Evolutionary conservation across 1,284 basidiomycete species (phyloP), one percentile per base, ranked within the genome.

Genomic region (Rugosomyces carneus): DNA sequence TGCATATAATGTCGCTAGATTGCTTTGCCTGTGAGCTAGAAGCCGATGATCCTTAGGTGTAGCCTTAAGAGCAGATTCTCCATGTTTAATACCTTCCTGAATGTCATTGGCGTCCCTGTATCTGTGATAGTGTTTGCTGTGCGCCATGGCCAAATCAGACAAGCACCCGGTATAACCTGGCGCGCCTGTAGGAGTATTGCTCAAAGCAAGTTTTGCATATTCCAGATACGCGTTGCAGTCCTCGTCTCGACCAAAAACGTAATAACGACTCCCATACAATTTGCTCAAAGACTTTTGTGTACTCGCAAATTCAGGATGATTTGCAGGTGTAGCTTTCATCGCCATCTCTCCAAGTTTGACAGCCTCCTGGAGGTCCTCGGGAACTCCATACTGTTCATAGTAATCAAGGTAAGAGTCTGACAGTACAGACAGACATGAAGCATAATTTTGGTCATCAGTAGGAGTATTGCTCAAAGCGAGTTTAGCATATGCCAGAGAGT

Each of bases 351-450:
- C 13, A 11, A 10, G 27, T 18, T 29, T 16, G n/a, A 45, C 13
- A 8, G 44, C 44, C 27, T 23, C 16, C 13, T 45, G 5, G 10
- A 45, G 24, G 20, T 45, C 44, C 11, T 29, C 27, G n/a, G 32
- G 16, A 39, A 38, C 10, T 5, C 44, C 37, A 29, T 20, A 27
- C 13, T 37, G 20, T 3, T 23, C n/a, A 24, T 37, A 45, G n/a
- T n/a, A n/a, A n/a, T n/a, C n/a, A n/a, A n/a, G n/a, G n/a, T n/a
- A n/a, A n/a, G n/a, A n/a, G n/a, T n/a, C n/a, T n/a, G n/a, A n/a
- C n/a, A n/a, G n/a, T n/a, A n/a, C n/a, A n/a, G n/a, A n/a, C n/a
- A n/a, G n/a, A n/a, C n/a, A n/a, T n/a, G n/a, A n/a, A n/a, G n/a
- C n/a, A n/a, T n/a, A n/a, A n/a, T n/a, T n/a, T n/a, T n/a, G n/a